These are phyloP conservation scores for Conoideocrella luteorostrata DNA, from an alignment of 2,329 filamentous ascomycete genomes.

Conservation along the genomic window DNA sequence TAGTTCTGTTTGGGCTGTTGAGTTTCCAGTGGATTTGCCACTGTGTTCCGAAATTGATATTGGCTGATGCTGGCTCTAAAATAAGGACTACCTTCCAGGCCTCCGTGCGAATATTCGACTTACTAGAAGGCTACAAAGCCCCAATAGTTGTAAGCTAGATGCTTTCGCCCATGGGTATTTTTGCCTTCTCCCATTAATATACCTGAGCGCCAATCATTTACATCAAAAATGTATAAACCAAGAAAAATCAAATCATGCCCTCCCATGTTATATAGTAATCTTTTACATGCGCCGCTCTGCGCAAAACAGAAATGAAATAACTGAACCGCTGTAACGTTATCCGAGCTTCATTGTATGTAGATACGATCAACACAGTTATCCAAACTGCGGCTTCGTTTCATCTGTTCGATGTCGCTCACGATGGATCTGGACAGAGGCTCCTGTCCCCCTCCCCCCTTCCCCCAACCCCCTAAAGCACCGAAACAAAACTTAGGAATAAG, in stretches of 20 bases:
- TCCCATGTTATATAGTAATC: background rate
- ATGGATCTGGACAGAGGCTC: background rate
- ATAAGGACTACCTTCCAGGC: background rate
- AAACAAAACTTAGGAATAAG: too few relatives aligned
- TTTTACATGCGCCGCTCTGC: background rate
- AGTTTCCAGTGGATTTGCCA: background rate
- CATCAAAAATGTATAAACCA: background rate
- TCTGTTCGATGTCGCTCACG: background rate
- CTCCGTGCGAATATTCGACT: background rate
- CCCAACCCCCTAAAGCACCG: too few relatives aligned
- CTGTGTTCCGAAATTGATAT: background rate
- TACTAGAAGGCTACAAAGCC: background rate
- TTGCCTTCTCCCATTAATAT: constrained; percentile 1
- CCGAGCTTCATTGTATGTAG: background rate
- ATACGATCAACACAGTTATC: background rate
- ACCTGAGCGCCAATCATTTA: constrained; percentile 8
- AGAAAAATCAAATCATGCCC: background rate
- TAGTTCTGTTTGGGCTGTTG: too few relatives aligned
- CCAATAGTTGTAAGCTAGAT: background rate
- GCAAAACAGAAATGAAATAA: background rate
- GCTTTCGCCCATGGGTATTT: constrained; percentile 8
- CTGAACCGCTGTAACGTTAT: background rate
- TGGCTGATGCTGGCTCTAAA: constrained; percentile 2
- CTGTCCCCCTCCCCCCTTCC: too few relatives aligned
- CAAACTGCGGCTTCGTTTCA: background rate